phyloP scores from a whole-genome alignment of 768 basidiomycete genomes.

The Phlebiopsis gigantea region DNA sequence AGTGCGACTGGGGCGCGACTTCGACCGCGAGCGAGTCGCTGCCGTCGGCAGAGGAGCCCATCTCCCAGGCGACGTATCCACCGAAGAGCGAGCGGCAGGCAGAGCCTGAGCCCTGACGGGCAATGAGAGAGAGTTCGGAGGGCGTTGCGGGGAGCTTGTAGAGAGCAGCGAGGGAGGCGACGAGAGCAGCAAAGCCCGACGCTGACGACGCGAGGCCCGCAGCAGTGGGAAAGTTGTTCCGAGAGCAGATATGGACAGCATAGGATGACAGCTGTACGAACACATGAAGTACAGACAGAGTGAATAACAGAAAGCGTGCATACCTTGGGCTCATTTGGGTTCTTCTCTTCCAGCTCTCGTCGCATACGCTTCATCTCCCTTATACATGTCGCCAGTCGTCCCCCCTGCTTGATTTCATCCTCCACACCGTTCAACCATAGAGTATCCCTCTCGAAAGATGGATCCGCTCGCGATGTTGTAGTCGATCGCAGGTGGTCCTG shows the following conservation, averaged over 20 bases:
- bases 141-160: constrained; percentile 76
- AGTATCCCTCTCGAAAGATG: constrained; percentile 65
- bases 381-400: constrained; percentile 82
- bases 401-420: constrained; percentile 80
- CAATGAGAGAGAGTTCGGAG: constrained; percentile 85
- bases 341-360: constrained; percentile 66
- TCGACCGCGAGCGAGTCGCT: constrained; percentile 85
- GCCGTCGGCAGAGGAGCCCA: constrained; percentile 63
- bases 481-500: constrained; percentile 95
- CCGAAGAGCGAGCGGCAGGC: constrained; percentile 97
- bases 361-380: constrained; percentile 78
- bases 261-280: constrained; percentile 55
- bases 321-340: constrained; percentile 64
- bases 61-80: constrained; percentile 95
- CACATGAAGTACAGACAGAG: constrained; percentile 7
- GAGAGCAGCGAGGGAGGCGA: constrained; percentile 81
- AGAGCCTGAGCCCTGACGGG: constrained; percentile 95
- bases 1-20: constrained; percentile 79
- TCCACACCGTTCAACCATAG: constrained; percentile 95
- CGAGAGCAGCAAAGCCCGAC: constrained; percentile 93
- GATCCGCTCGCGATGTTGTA: constrained; percentile 85
- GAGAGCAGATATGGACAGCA: constrained; percentile 84
- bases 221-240: constrained; percentile 99
- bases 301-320: constrained; percentile 12
- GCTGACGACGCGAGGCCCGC: constrained; percentile 97